A percentile compares a stretch with the other conserved stretches of the same genome.
Conservation (phyloP, 2,329 filamentous ascomycete genomes). For the Pyricularia sp. region DNA sequence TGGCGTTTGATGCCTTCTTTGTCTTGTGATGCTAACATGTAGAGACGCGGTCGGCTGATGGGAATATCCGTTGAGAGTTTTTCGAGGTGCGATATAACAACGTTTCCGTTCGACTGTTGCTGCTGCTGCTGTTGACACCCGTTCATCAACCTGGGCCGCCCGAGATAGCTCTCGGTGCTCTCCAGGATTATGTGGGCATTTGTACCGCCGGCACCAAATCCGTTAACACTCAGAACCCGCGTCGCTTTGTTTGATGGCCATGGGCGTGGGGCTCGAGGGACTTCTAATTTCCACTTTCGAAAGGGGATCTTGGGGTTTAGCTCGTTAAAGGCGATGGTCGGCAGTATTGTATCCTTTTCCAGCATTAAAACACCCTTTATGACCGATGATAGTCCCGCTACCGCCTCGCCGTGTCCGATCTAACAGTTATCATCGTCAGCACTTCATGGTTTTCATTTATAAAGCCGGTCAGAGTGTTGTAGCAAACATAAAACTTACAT, state of each 20-base stretch:
- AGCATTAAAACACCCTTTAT: slow-evolving; percentile 41
- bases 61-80: slow-evolving; percentile 1
- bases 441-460: too few species aligned
- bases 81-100: too few species aligned
- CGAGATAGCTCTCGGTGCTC: slow-evolving; percentile 31
- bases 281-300: slow-evolving; percentile 33
- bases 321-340: slow-evolving; percentile 38
- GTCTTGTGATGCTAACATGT: slow-evolving; percentile 19
- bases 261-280: slow-evolving; percentile 26
- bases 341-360: slow-evolving; percentile 41
- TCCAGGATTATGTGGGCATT: slow-evolving; percentile 45
- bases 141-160: slow-evolving; percentile 17
- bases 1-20: not conserved
- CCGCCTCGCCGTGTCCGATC: too few species aligned
- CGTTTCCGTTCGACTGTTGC: too few species aligned
- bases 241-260: slow-evolving; percentile 32
- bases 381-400: slow-evolving; percentile 12
- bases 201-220: slow-evolving; percentile 49
- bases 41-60: slow-evolving; percentile 21
- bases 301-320: slow-evolving; percentile 40
- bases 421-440: too few species aligned
- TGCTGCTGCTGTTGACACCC: too few species aligned
- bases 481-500: too few species aligned
- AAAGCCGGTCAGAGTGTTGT: too few species aligned
- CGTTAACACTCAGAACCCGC: slow-evolving; percentile 43